These are phyloP conservation scores for Thalia dealbata DNA, from an alignment of 176 grass and related monocot genomes.

Conservation along the genomic window DNA sequence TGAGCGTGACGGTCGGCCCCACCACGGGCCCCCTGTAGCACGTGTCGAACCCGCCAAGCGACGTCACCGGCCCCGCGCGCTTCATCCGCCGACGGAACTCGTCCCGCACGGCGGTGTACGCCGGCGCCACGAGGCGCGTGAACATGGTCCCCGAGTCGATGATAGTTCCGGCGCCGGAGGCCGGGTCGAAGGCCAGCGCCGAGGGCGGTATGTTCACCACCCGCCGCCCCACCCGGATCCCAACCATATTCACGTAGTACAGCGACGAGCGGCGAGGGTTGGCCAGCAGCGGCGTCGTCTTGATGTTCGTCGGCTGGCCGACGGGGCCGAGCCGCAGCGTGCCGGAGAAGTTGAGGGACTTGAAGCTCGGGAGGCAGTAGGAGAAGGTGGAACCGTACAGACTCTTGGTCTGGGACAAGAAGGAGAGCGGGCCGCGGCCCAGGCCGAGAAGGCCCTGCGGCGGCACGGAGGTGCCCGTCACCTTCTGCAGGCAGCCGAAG, in stretches of 20 bases:
- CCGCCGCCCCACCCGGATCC: constrained; percentile 50
- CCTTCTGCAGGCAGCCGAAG: constrained; percentile 60
- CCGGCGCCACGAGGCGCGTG: constrained; percentile 59
- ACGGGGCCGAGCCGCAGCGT: constrained; percentile 62
- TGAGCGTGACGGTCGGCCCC: constrained; percentile 46
- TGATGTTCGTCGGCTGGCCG: constrained; percentile 57
- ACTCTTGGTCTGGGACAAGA: constrained; percentile 64
- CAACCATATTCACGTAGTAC: constrained; percentile 86
- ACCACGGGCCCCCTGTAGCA: constrained; percentile 45
- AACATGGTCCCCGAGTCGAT: constrained; percentile 81
- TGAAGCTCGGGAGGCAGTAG: constrained; percentile 86
- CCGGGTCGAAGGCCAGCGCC: constrained; percentile 52
- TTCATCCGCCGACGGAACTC: constrained; percentile 53
- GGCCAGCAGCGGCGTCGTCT: constrained; percentile 61
- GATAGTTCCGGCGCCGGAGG: constrained; percentile 63
- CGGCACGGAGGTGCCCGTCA: constrained; percentile 60
- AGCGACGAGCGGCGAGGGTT: constrained; percentile 70
- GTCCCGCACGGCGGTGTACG: constrained; percentile 55
- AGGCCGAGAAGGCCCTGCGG: constrained; percentile 79
- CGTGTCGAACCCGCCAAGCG: constrained; percentile 82
- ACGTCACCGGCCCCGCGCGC: constrained; percentile 26
- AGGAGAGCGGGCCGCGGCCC: constrained; percentile 63
- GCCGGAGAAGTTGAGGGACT: constrained; percentile 76
- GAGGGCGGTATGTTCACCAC: constrained; percentile 48
- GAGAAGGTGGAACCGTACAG: constrained; percentile 63